Evolutionary conservation across 2,329 filamentous ascomycete species (phyloP).

Genomic region (Coniella lustricola): DNA sequence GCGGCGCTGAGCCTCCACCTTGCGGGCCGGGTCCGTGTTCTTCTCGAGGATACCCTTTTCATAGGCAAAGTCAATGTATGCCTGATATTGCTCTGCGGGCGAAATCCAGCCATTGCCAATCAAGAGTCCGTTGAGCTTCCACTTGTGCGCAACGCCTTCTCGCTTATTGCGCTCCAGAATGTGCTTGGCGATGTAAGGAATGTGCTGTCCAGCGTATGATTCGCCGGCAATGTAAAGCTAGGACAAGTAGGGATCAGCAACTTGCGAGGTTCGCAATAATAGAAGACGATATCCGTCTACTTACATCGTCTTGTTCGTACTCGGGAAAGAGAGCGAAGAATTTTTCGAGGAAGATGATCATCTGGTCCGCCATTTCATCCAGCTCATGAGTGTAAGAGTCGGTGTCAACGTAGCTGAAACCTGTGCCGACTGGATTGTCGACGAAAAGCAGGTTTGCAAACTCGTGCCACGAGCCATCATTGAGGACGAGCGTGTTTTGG

Average conservation of each 20-base stretch:
- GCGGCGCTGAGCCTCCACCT: slow-evolving; percentile 61
- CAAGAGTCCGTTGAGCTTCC: slow-evolving; percentile 77
- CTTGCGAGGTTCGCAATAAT: no score
- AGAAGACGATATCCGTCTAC: slow-evolving; percentile 28
- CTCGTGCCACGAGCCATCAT: slow-evolving; percentile 97
- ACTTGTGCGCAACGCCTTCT: slow-evolving; percentile 42
- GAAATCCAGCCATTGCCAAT: slow-evolving; percentile 99
- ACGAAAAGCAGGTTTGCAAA: slow-evolving; percentile 96
- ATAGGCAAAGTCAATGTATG: slow-evolving; percentile 78
- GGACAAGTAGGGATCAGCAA: background rate
- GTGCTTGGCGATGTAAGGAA: slow-evolving; percentile 89
- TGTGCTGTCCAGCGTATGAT: slow-evolving; percentile 94
- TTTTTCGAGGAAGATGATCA: slow-evolving; percentile 82
- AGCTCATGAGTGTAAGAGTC: slow-evolving; percentile 81
- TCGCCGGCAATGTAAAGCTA: slow-evolving; percentile 93
- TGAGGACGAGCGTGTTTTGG: slow-evolving; percentile 63
- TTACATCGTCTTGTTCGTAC: slow-evolving; percentile 83
- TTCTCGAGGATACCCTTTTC: slow-evolving; percentile 65
- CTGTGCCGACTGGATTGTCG: slow-evolving; percentile 93
- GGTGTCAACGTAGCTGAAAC: slow-evolving; percentile 91
- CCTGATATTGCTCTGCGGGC: slow-evolving; percentile 78
- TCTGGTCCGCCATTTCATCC: slow-evolving; percentile 81
- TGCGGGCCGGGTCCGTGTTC: slow-evolving; percentile 55
- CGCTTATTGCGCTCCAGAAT: slow-evolving; percentile 81
- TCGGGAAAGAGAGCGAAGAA: slow-evolving; percentile 89